Base-by-base conservation (phyloP, 257 asterid species). In the Haberlea rhodopensis region DNA sequence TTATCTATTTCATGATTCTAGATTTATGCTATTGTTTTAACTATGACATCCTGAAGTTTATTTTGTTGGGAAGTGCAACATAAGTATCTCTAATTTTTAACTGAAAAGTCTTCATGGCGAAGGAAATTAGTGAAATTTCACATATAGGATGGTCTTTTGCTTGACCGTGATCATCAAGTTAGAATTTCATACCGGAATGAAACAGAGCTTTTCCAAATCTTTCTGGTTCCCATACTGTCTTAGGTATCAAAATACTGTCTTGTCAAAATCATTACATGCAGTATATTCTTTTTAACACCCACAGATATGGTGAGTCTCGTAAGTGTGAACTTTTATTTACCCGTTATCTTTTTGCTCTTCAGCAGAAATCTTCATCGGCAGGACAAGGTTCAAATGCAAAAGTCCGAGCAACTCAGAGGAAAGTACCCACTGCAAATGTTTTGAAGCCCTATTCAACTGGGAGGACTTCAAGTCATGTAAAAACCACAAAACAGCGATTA, bases 401-500 rank as follows among this genome's bases (percentile, higher is more conserved):
- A 72, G 74, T 71, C 68, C 85, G 88, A 65, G 67, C 80, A 64
- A 74, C 86, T 58, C 97, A 84, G 73, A 82, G 70, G 74, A 89
- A 84, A 78, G 58, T 57, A n/a, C 67, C 78, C 57, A 82, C 74
- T 48, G 85, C 88, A 8, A 81, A 63, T 72, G 58, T 81, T 70
- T 63, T 68, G 69, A 94, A 80, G 72, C 76, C 78, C 60, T 78
- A 80, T 64, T 68, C 85, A 61, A 53, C 67, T 71, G 82, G 80
- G 72, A 80, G 76, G 76, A 27, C 57, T 62, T 71, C 89, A 31
- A 73, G 75, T 76, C 90, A 81, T 62, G 73, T 69, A 57, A 85
- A 85, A 88, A 82, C 73, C 62, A 72, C 70, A 45, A 94, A 87
- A 76, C 96, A 87, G 76, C 84, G 97, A 75, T 72, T 86, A 62